Evolutionary conservation across 257 asterid species (phyloP), one percentile per base, ranked within the genome.

Genomic region (Orobanche coerulescens): DNA sequence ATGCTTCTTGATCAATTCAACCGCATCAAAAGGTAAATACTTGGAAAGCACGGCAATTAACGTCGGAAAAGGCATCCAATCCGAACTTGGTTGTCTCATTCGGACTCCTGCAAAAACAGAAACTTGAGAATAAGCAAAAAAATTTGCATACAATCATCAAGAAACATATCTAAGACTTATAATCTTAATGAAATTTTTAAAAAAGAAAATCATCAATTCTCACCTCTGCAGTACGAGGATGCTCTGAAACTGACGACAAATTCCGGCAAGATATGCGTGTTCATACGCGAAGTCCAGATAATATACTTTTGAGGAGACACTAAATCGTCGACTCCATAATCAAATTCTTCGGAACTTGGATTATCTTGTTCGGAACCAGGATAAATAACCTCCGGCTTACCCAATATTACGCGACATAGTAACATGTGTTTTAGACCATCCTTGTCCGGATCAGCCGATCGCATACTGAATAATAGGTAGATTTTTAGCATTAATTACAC

Each of bases 371-470:
- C 44, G 1, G 85, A 82, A 59, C 66, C 65, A 1, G 78, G 76
- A 31, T 1, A 10, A 60, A 80, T 48, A 20, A 28, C 54, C 71
- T 85, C 90, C 52, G 37, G 39, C 36, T 69, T 78, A 13, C 94
- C 94, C 78, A 82, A 15, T 46, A 82, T 66, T 6, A 82, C 90
- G 1, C 88, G 88, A 43, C 94, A 82, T 50, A 82, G 85, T 1
- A 85, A 23, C 73, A 85, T 42, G 58, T 74, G 83, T 7, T 59
- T 73, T 33, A 74, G 57, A 10, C 94, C 90, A 61, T 75, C 61
- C 20, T 72, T 81, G 67, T 80, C 88, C 24, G 76, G 58, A 24
- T 13, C 28, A 50, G 82, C 69, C 10, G 72, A 65, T 62, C 66
- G 63, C 72, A 82, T 6, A 64, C 94, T 85, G 84, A 8, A 67